Percentiles rank a stretch among this genome's conserved stretches.
These are phyloP conservation scores for Handroanthus guayacan DNA, from an alignment of 257 asterid genomes.

Conservation along the genomic window DNA sequence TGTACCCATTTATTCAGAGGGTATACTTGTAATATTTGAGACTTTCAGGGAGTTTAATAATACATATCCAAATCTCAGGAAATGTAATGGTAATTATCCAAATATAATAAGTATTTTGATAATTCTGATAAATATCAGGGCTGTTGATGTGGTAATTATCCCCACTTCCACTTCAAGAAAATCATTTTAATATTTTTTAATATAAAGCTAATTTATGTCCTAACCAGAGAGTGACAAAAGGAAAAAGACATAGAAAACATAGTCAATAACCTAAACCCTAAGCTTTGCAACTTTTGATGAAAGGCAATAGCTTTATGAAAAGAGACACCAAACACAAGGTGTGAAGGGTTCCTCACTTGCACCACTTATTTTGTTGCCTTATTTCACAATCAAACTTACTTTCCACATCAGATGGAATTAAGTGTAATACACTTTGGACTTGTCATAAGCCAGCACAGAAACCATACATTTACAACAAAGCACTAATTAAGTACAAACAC, in stretches of 20 bases:
- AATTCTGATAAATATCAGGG: too few species aligned
- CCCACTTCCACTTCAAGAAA: too few species aligned
- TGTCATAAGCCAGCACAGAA: conserved; percentile 35
- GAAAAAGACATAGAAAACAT: conserved; percentile 37
- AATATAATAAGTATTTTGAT: too few species aligned
- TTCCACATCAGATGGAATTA: conserved; percentile 48
- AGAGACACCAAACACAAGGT: conserved; percentile 54
- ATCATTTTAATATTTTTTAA: too few species aligned
- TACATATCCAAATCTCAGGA: too few species aligned
- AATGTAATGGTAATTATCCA: too few species aligned
- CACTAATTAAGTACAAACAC: background rate
- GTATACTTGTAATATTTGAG: too few species aligned
- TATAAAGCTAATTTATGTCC: too few species aligned
- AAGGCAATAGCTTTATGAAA: conserved; percentile 45
- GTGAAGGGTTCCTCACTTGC: conserved; percentile 29
- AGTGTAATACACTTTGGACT: conserved; percentile 32
- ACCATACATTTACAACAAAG: conserved; percentile 15
- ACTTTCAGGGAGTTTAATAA: too few species aligned
- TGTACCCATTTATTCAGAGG: too few species aligned
- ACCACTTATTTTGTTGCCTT: conserved; percentile 26
- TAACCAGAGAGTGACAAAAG: background rate
- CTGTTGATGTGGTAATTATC: too few species aligned
- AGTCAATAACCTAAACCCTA: conserved; percentile 49
- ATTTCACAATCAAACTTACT: conserved; percentile 35
- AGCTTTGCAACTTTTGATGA: conserved; percentile 58